phyloP scores from a whole-genome alignment of 2,329 filamentous ascomycete genomes.

The Pseudogymnoascus sp. region DNA sequence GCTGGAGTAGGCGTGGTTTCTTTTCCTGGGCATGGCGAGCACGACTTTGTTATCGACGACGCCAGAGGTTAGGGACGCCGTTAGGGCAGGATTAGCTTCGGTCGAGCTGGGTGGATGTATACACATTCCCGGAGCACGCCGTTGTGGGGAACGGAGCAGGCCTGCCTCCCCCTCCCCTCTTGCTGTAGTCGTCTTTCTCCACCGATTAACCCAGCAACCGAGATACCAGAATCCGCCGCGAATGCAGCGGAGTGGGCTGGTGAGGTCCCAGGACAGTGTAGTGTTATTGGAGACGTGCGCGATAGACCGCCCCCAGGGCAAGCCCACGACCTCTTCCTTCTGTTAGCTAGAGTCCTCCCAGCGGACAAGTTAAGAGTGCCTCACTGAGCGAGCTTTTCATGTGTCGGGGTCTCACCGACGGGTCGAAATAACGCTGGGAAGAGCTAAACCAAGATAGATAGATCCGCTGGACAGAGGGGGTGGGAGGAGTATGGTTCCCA shows the following conservation, averaged over 20 bases:
- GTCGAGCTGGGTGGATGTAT: not conserved
- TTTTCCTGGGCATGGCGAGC: not conserved
- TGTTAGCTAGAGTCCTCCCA: not conserved
- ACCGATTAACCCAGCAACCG: not conserved
- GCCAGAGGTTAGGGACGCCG: not conserved
- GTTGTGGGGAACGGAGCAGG: not conserved
- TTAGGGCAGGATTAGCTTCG: not conserved
- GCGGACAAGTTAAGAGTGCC: not conserved
- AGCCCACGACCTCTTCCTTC: not conserved
- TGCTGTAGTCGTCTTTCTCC: not conserved
- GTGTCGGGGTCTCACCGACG: not conserved
- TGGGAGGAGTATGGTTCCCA: not conserved
- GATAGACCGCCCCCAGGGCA: not conserved
- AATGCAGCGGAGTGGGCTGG: not conserved
- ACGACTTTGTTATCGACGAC: not conserved
- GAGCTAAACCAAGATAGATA: not conserved
- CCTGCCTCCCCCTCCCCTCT: not conserved
- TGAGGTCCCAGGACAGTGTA: not conserved
- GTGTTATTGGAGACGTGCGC: too few relatives aligned
- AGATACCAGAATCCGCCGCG: not conserved
- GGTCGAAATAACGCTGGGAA: not conserved
- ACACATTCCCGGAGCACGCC: not conserved
- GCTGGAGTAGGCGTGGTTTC: too few relatives aligned
- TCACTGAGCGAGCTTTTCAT: not conserved
- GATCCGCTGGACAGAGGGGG: not conserved